These are phyloP conservation scores for Cryptococcus sp. DNA, from an alignment of 1,284 basidiomycete species.

Conservation along the genomic window DNA sequence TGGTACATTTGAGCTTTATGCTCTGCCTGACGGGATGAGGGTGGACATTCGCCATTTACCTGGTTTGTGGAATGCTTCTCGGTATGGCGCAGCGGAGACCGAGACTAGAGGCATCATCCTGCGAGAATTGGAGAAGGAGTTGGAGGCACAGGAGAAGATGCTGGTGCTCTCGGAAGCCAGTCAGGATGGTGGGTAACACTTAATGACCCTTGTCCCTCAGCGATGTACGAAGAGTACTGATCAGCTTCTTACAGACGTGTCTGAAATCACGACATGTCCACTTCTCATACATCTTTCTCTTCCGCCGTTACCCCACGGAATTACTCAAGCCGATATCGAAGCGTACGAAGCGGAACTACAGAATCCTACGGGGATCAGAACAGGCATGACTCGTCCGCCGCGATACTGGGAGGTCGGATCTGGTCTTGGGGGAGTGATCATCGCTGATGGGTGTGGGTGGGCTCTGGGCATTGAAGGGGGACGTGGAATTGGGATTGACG, in stretches of 20 bases:
- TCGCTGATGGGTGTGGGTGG: slow-evolving; percentile 77
- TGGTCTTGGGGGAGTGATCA: slow-evolving; percentile 62
- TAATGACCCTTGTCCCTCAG: background rate
- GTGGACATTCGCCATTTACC: slow-evolving; percentile 64
- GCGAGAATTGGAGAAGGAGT: slow-evolving; percentile 60
- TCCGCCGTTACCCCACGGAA: slow-evolving; percentile 39
- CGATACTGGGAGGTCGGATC: slow-evolving; percentile 42
- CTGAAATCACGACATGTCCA: slow-evolving; percentile 36
- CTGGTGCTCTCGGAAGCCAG: slow-evolving; percentile 35
- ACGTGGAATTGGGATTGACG: slow-evolving; percentile 62
- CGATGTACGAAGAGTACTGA: background rate
- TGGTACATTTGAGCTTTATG: slow-evolving; percentile 75
- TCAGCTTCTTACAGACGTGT: slow-evolving; percentile 11
- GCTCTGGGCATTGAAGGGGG: slow-evolving; percentile 66
- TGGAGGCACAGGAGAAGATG: slow-evolving; percentile 31
- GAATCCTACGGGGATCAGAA: slow-evolving; percentile 43
- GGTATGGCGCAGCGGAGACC: slow-evolving; percentile 59
- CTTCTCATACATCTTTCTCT: slow-evolving; percentile 45
- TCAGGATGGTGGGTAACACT: slow-evolving; percentile 43
- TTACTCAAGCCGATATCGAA: slow-evolving; percentile 28
- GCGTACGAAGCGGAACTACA: slow-evolving; percentile 43
- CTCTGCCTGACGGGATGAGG: slow-evolving; percentile 60
- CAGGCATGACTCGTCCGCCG: slow-evolving; percentile 35
- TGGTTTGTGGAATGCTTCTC: slow-evolving; percentile 52
- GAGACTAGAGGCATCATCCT: slow-evolving; percentile 65